These are phyloP conservation scores for Phaeotremella fagi DNA, from an alignment of 768 basidiomycete species.

Conservation along the genomic window DNA sequence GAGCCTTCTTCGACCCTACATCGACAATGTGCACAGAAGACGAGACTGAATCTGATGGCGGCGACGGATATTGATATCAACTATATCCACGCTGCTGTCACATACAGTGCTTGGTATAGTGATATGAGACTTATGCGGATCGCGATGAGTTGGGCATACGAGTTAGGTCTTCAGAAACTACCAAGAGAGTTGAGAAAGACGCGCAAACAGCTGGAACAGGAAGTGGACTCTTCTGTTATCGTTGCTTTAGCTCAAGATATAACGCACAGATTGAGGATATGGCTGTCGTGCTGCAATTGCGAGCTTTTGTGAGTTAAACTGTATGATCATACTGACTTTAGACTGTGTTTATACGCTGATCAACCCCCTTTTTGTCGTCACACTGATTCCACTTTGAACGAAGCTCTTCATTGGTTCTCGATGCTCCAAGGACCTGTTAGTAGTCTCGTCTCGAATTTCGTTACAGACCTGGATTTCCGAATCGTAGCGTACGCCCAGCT, in stretches of 20 bases:
- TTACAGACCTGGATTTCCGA: background rate
- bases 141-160: background rate
- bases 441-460: background rate
- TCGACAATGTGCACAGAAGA: background rate
- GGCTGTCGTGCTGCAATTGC: background rate
- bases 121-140: background rate
- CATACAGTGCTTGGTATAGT: background rate
- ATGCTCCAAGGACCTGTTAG: background rate
- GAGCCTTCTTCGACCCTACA: background rate
- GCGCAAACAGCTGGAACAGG: background rate
- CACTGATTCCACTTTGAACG: background rate
- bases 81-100: background rate
- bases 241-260: background rate
- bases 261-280: background rate
- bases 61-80: background rate
- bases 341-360: background rate
- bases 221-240: background rate
- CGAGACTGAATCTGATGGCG: background rate
- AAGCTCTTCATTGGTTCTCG: background rate
- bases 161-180: background rate
- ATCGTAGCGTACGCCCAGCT: background rate
- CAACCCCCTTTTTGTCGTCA: background rate
- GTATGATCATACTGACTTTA: background rate
- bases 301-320: background rate
- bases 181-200: background rate